Conservation (phyloP, 2,329 filamentous ascomycete genomes). For the Verticillium longisporum region DNA sequence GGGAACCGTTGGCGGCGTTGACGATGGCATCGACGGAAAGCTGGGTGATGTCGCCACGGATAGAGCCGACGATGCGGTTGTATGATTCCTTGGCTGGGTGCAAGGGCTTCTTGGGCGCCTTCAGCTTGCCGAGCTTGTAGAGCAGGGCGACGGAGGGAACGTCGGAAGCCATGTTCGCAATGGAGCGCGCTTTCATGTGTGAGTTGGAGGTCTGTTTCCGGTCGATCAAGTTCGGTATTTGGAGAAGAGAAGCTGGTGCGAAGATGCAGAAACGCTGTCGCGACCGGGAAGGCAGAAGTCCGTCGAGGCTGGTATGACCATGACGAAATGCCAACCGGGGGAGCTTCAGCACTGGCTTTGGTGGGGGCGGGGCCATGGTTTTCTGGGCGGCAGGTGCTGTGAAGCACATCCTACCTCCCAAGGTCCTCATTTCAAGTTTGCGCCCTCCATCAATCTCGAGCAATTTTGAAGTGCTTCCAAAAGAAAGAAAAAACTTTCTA, state of each 20-base stretch:
- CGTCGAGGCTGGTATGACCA: conserved; percentile 1
- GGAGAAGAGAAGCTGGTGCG: not conserved
- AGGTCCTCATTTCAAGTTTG: not conserved
- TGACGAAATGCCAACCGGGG: conserved; percentile 4
- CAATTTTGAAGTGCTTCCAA: too few species aligned
- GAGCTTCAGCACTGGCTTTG: not conserved
- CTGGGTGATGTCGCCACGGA: conserved; percentile 74
- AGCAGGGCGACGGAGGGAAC: conserved; percentile 59
- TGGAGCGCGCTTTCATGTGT: not conserved
- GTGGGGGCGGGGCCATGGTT: not conserved
- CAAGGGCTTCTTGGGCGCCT: conserved; percentile 14
- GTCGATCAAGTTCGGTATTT: not conserved
- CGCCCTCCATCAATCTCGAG: too few species aligned
- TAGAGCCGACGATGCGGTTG: conserved; percentile 65
- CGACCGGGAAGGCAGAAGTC: not conserved
- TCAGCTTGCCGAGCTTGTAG: conserved; percentile 53
- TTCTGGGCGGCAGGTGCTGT: not conserved
- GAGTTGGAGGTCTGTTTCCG: not conserved
- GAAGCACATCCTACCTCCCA: not conserved
- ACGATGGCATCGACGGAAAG: conserved; percentile 78
- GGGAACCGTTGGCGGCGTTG: conserved; percentile 77
- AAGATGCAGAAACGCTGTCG: not conserved
- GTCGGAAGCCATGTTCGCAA: conserved; percentile 25
- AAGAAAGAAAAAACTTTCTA: too few species aligned
- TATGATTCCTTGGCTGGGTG: conserved; percentile 31